phyloP scores from a whole-genome alignment of 768 basidiomycete genomes.

The Candolleomyces eurysporus region DNA sequence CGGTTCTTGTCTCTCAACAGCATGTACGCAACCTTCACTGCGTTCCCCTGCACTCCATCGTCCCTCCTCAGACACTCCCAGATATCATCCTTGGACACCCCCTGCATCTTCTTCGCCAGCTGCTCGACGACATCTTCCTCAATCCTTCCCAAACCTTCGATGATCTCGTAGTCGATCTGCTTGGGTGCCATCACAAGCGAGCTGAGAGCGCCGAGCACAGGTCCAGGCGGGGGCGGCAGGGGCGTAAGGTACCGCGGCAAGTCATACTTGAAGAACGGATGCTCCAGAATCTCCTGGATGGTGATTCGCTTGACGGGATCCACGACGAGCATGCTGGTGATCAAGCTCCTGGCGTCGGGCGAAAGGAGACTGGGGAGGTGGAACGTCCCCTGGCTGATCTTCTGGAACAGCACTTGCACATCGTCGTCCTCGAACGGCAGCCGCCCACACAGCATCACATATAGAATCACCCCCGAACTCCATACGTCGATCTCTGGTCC shows the following conservation, averaged over 20 bases:
- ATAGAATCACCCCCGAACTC: conserved; percentile 98
- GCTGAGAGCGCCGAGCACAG: conserved; percentile 71
- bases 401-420: conserved; percentile 88
- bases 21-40: conserved; percentile 96
- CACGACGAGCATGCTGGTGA: conserved; percentile 86
- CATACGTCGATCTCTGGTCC: conserved; percentile 99
- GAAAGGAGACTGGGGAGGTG: conserved; percentile 82
- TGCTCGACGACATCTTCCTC: conserved; percentile 91
- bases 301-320: conserved; percentile 96
- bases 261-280: conserved; percentile 87
- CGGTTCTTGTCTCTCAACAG: conserved; percentile 86
- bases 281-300: conserved; percentile 84
- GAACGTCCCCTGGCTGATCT: conserved; percentile 91
- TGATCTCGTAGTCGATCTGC: conserved; percentile 75
- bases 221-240: conserved; percentile 74
- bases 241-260: conserved; percentile 85
- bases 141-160: conserved; percentile 89
- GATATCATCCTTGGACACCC: conserved; percentile 75
- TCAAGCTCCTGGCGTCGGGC: conserved; percentile 72
- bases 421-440: conserved; percentile 98
- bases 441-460: conserved; percentile 94
- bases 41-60: conserved; percentile 85
- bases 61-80: conserved; percentile 83
- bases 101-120: conserved; percentile 66
- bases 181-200: conserved; percentile 70